Evolutionary conservation across 2,329 filamentous ascomycete species (phyloP), one percentile per base, ranked within the genome.

Genomic region (Lachnellula subtilissima): DNA sequence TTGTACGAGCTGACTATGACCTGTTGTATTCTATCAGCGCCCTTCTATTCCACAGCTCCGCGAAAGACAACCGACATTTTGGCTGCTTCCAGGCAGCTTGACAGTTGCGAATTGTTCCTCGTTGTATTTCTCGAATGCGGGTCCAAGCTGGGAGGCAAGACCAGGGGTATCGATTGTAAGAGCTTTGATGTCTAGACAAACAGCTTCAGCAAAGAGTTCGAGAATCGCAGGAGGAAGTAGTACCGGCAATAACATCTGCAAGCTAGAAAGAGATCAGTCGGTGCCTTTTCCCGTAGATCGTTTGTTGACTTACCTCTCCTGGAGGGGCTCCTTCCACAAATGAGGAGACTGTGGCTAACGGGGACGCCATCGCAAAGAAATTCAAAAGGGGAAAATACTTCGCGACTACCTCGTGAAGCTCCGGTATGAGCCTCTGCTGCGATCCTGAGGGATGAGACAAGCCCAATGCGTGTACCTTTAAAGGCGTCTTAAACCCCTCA

Each of bases 291-390:
- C 43, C 25, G 32, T 48, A 49, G 52, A 25, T 47, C 32, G 39
- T 25, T 32, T 22, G 8, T 43, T 62, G 62, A 72, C 76, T 67
- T 83, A 96, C 93, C 88, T 99, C 94, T 78, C 94, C 94, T 22
- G 94, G 94, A 48, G 94, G 94, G 67, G 94, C 91, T 70, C 91
- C 90, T 77, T 96, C 87, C 63, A 99, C 87, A 73, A 97, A 99
- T 51, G 91, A 87, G 64, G 91, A 88, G 63, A 90, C 79, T 54
- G 85, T 84, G 59, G 83, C 79, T 61, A 83, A 65, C 55, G 76
- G 71, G 52, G 76, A 68, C 50, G 65, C 60, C 68, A 70, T 70
- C 28, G 9, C 46, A 52, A 19, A 53, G 17, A 22, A 19, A 12
- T 23, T 17, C 3, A 11, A 11, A 46, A 12, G 37, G 42, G 23